Base-by-base conservation (phyloP, 148 eudicot species). In the Rhododendron griersonianum region DNA sequence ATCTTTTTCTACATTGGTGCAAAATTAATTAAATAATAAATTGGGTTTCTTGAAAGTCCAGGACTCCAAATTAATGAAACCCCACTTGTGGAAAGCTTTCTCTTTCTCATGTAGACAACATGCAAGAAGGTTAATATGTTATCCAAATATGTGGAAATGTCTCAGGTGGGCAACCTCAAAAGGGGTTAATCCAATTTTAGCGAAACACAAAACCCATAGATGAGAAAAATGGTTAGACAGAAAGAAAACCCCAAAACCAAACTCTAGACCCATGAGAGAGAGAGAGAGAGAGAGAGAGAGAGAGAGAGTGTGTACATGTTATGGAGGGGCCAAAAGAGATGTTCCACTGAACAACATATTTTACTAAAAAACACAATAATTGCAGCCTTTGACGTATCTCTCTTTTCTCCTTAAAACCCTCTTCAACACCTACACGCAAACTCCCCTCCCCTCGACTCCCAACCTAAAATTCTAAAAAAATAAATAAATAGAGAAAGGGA, bases 361-460 rank as follows among this genome's bases (percentile, higher is more conserved):
- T 69, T 81, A 86, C 84, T 67, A 16, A 48, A 67, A 51, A 81
- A 48, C 28, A 67, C 87, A 86, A 80, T 80, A 47, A 80, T 86
- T 86, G 84, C 84, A 67, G 65, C 84, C 79, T 86, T 86, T 86
- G 87, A 86, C 87, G 84, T 86, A 69, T 86, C 87, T 67, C 59
- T 81, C 50, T 30, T 63, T 69, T 33, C 67, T 33, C 87, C 87
- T 67, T 35, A 69, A 87, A 81, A 86, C 73, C 75, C 84, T 80
- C 90, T 88, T 89, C 84, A 80, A 88, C 91, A 84, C 90, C 93
- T 89, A 90, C 94, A 93, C 95, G 94, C 94, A 92, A 93, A 76
- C 91, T 82, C 89, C 81, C 21, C 44, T 90, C 88, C 81, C 21
- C 44, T 90, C 88, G 91, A 91, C 89, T 89, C 90, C 75, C 76